A percentile compares a stretch with the other conserved stretches of the same genome.
Evolutionary conservation across 768 basidiomycete genomes (phyloP).

Genomic region (Mycena latifolia): DNA sequence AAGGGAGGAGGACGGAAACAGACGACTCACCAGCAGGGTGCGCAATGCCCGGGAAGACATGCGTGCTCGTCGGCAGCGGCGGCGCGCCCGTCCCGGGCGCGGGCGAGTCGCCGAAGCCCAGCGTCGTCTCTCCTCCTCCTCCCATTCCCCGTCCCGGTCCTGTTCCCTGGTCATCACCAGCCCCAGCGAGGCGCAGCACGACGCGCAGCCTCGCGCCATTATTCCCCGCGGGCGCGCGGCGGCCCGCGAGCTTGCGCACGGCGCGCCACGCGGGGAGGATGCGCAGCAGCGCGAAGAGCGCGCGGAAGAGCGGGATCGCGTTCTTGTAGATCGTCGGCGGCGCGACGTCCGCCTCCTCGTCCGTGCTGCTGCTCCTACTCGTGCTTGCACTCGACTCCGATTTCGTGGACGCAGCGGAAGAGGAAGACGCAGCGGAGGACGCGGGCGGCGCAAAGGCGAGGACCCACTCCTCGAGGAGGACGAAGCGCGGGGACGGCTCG

Average conservation of each 20-base stretch:
- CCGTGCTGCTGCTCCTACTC: conserved; percentile 12
- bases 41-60: conserved; percentile 74
- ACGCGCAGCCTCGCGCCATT: conserved; percentile 39
- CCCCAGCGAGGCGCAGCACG: conserved; percentile 24
- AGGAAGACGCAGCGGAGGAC: conserved; percentile 30
- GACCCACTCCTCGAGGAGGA: conserved; percentile 81
- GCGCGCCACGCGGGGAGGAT: conserved; percentile 82
- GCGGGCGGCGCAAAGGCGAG: conserved; percentile 58
- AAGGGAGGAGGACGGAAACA: neutral
- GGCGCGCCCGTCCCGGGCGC: conserved; percentile 52
- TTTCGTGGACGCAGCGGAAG: neutral
- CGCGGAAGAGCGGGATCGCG: conserved; percentile 85
- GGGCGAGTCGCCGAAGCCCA: conserved; percentile 54
- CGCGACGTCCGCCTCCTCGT: conserved; percentile 60
- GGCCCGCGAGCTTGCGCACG: conserved; percentile 70
- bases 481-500: conserved; percentile 75
- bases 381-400: neutral
- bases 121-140: conserved; percentile 33
- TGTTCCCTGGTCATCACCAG: conserved; percentile 10
- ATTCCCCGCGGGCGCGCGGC: conserved; percentile 40
- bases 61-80: conserved; percentile 62
- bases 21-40: conserved; percentile 59
- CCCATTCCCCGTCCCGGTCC: too few species aligned
- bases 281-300: conserved; percentile 78
- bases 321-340: conserved; percentile 89